A percentile compares a stretch with the other conserved stretches of the same genome.
These are phyloP conservation scores for Pseudogymnoascus sp. DNA, from an alignment of 2,329 filamentous ascomycete genomes.

Conservation along the genomic window DNA sequence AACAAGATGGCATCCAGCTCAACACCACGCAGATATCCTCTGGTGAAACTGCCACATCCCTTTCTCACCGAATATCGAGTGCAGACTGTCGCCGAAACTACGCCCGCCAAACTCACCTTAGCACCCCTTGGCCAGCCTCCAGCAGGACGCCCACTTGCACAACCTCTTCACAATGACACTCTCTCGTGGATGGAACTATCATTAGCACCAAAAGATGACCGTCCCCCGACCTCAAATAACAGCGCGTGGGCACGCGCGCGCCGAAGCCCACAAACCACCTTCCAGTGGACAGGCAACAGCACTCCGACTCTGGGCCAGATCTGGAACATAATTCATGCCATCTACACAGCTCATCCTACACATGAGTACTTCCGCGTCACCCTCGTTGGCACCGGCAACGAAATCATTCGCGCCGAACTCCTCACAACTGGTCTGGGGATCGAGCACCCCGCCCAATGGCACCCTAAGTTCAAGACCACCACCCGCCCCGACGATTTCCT, in stretches of 20 bases:
- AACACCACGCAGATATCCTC: conserved; percentile 14
- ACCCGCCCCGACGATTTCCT: conserved; percentile 32
- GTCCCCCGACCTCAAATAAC: conserved; percentile 27
- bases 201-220: conserved; percentile 17
- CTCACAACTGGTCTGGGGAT: conserved; percentile 22
- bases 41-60: conserved; percentile 18
- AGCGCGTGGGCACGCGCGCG: conserved; percentile 28
- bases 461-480: conserved; percentile 7
- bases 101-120: conserved; percentile 13
- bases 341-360: conserved; percentile 26
- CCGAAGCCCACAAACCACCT: conserved; percentile 26
- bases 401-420: conserved; percentile 24
- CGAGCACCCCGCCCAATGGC: conserved; percentile 15
- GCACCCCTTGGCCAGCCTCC: conserved; percentile 12
- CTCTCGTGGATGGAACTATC: conserved; percentile 24
- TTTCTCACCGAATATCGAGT: conserved; percentile 19
- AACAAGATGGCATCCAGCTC: conserved; percentile 5
- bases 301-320: conserved; percentile 29
- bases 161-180: conserved; percentile 25
- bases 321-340: conserved; percentile 32
- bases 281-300: conserved; percentile 27
- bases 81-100: conserved; percentile 10
- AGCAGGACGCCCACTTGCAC: conserved; percentile 12
- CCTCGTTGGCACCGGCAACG: conserved; percentile 24
- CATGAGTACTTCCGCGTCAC: conserved; percentile 29